Percentiles rank a stretch among this genome's conserved stretches.
phyloP scores from a whole-genome alignment of 2,329 filamentous ascomycete species.

The Alternaria conjuncta region DNA sequence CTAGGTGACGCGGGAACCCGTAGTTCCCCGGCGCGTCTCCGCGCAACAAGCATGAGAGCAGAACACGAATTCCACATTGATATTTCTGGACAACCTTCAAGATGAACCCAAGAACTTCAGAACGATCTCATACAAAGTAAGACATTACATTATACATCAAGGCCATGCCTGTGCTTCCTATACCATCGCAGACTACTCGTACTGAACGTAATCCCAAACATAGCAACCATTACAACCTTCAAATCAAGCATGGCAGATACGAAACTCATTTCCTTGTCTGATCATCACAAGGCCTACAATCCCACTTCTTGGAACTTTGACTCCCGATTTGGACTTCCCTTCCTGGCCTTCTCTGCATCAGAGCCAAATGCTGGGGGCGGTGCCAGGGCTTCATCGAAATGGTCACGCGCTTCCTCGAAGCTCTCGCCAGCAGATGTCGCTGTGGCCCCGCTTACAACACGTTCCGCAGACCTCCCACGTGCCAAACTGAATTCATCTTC shows the following conservation, averaged over 20 bases:
- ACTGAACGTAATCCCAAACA: background rate
- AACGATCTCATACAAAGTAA: background rate
- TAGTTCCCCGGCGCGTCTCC: background rate
- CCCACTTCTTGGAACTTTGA: constrained; percentile 46
- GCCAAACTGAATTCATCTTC: constrained; percentile 8
- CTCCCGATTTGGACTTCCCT: constrained; percentile 41
- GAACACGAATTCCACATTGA: background rate
- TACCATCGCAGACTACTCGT: background rate
- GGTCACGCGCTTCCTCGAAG: constrained; percentile 61
- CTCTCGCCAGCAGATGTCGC: constrained; percentile 52
- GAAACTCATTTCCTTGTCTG: background rate
- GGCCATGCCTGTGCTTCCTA: background rate
- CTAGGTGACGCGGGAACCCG: background rate
- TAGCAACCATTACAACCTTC: background rate
- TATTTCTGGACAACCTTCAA: background rate
- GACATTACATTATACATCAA: background rate
- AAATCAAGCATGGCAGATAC: background rate
- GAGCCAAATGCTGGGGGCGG: constrained; percentile 50
- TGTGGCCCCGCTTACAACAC: constrained; percentile 37
- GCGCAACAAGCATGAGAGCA: background rate
- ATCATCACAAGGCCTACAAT: constrained; percentile 15
- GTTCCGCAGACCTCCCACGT: constrained; percentile 32
- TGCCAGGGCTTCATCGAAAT: constrained; percentile 55
- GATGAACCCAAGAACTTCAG: background rate
- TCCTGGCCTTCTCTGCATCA: constrained; percentile 29